A percentile compares a stretch with the other conserved stretches of the same genome.
These are phyloP conservation scores for Aspergillus jensenii DNA, from an alignment of 2,329 filamentous ascomycete species.

Conservation along the genomic window DNA sequence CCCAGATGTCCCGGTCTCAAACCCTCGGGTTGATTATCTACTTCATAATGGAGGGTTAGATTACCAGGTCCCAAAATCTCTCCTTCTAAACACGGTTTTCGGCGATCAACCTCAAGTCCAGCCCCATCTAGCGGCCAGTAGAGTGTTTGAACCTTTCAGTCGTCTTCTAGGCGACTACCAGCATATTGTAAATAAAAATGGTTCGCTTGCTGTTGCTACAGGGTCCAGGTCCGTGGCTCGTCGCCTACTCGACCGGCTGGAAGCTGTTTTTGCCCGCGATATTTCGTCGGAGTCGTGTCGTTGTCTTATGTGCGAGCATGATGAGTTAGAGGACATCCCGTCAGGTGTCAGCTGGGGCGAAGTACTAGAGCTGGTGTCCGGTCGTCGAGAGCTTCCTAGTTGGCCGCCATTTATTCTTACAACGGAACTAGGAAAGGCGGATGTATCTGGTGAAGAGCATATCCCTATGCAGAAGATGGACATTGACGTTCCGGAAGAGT, in stretches of 20 bases:
- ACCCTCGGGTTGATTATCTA: conserved; percentile 86
- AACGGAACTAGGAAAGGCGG: conserved; percentile 56
- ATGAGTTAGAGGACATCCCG: conserved; percentile 56
- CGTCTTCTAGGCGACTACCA: conserved; percentile 83
- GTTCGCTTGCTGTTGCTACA: conserved; percentile 90
- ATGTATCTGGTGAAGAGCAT: conserved; percentile 53
- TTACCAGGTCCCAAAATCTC: conserved; percentile 68
- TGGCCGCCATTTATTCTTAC: conserved; percentile 87
- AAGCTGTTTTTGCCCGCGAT: conserved; percentile 91
- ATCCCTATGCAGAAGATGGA: conserved; percentile 76
- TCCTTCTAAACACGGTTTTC: conserved; percentile 57
- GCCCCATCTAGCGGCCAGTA: conserved; percentile 66
- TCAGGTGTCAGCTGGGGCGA: conserved; percentile 88
- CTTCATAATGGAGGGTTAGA: conserved; percentile 82
- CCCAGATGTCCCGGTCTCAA: conserved; percentile 63
- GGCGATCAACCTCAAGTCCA: conserved; percentile 61
- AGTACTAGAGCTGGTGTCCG: conserved; percentile 88
- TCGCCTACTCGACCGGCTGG: conserved; percentile 81
- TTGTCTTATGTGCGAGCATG: conserved; percentile 78
- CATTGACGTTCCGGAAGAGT: conserved; percentile 91
- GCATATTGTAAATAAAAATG: conserved; percentile 75
- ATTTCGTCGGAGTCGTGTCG: conserved; percentile 81
- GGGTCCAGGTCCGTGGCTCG: conserved; percentile 94
- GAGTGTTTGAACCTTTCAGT: conserved; percentile 79
- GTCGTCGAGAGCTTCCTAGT: conserved; percentile 76